These are phyloP conservation scores for Paraphaeosphaeria minitans DNA, from an alignment of 2,329 filamentous ascomycete species.

Conservation along the genomic window DNA sequence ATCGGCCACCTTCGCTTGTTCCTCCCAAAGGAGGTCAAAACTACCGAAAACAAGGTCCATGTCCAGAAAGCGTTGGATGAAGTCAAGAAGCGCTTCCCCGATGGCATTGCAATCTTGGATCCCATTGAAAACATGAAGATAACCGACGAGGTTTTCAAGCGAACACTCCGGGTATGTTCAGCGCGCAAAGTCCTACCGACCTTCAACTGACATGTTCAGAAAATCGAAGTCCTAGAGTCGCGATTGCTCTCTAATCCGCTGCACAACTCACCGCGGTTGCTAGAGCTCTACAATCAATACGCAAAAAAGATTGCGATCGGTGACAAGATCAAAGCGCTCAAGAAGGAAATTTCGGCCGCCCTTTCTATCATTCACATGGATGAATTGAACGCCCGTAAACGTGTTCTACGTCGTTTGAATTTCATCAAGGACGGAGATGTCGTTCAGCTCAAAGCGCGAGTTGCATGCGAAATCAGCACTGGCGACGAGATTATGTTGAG, in stretches of 20 bases:
- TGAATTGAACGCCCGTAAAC: conserved; percentile 93
- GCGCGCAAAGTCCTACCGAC: not conserved
- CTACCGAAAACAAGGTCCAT: conserved; percentile 69
- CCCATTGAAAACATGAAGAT: conserved; percentile 97
- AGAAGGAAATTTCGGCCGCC: conserved; percentile 83
- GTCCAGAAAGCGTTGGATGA: conserved; percentile 74
- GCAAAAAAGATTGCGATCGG: conserved; percentile 75
- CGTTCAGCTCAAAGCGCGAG: conserved; percentile 93
- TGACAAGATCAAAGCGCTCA: conserved; percentile 83
- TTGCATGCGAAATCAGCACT: conserved; percentile 96
- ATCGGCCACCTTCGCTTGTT: conserved; percentile 85
- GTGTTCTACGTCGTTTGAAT: conserved; percentile 87
- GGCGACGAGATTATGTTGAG: conserved; percentile 93
- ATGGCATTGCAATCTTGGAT: conserved; percentile 86
- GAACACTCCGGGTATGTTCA: conserved; percentile 68
- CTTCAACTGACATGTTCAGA: conserved; percentile 56
- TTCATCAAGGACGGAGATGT: conserved; percentile 97
- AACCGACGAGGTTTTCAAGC: conserved; percentile 89
- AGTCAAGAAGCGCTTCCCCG: conserved; percentile 85
- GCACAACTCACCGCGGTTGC: conserved; percentile 84
- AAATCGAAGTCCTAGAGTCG: conserved; percentile 96
- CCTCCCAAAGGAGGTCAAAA: conserved; percentile 76
- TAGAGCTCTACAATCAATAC: conserved; percentile 86
- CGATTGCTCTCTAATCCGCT: conserved; percentile 86
- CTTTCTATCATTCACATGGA: conserved; percentile 91